Percentiles rank a stretch among this genome's conserved stretches.
Evolutionary conservation across 768 basidiomycete species (phyloP).

Genomic region (Rossbeevera mucosa): DNA sequence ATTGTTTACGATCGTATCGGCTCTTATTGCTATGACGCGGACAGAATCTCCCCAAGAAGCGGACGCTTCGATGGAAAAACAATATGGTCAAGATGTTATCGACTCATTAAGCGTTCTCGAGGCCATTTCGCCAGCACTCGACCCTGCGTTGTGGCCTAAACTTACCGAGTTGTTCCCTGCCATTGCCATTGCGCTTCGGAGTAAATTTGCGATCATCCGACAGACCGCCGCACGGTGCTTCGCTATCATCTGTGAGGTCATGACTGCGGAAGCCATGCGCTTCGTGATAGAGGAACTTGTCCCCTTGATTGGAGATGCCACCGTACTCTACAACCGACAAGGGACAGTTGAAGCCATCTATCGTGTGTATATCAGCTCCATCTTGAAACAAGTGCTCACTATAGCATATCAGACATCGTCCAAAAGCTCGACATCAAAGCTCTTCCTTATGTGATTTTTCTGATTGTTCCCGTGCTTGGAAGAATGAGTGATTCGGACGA

Average conservation of each 20-base stretch:
- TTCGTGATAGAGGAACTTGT: constrained; percentile 83
- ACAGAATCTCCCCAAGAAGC: constrained; percentile 53
- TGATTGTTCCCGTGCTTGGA: constrained; percentile 93
- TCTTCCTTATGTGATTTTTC: constrained; percentile 92
- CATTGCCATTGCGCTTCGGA: constrained; percentile 73
- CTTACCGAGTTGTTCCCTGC: constrained; percentile 72
- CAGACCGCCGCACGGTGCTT: constrained; percentile 85
- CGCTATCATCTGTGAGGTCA: constrained; percentile 80
- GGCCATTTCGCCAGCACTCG: constrained; percentile 71
- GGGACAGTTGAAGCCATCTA: constrained; percentile 81
- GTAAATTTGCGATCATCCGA: constrained; percentile 84
- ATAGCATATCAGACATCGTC: constrained; percentile 66
- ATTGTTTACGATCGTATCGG: background rate
- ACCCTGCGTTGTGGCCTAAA: constrained; percentile 62
- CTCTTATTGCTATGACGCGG: constrained; percentile 3
- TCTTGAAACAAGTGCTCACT: constrained; percentile 7
- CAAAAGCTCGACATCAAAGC: constrained; percentile 90
- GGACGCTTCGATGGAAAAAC: constrained; percentile 63
- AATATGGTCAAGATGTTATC: constrained; percentile 83
- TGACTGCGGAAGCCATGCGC: constrained; percentile 83
- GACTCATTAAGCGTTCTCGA: constrained; percentile 90
- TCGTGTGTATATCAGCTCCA: background rate
- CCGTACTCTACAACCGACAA: constrained; percentile 71
- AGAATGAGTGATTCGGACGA: constrained; percentile 96
- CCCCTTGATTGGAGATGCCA: constrained; percentile 76